These are phyloP conservation scores for Blakeslea trispora DNA, from an alignment of 371 early-diverging fungal species.

Conservation along the genomic window DNA sequence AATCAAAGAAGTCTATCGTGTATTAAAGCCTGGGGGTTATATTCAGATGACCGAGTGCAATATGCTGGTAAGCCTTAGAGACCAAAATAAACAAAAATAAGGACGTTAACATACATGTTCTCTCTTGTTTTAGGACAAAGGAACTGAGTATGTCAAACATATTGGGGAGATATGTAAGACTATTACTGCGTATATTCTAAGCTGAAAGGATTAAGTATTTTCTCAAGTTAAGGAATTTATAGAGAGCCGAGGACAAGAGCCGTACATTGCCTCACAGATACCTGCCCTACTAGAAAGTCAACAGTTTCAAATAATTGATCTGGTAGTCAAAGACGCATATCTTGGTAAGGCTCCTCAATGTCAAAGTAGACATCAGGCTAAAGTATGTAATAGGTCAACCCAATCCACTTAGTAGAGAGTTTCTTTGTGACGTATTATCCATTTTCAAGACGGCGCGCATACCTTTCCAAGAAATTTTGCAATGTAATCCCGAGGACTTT, in stretches of 20 bases:
- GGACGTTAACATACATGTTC: no score
- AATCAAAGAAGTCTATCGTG: slow-evolving; percentile 50
- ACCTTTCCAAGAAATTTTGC: slow-evolving; percentile 12
- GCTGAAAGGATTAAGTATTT: not conserved
- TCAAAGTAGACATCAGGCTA: not conserved
- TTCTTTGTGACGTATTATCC: slow-evolving; percentile 19
- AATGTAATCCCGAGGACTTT: slow-evolving; percentile 5
- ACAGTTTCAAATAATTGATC: slow-evolving; percentile 31
- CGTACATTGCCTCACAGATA: slow-evolving; percentile 48
- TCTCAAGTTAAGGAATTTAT: slow-evolving; percentile 31
- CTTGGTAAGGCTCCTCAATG: slow-evolving; percentile 10
- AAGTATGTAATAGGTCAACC: slow-evolving; percentile 14
- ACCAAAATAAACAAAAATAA: not conserved
- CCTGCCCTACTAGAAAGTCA: slow-evolving; percentile 29
- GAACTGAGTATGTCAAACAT: slow-evolving; percentile 29
- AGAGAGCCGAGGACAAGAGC: slow-evolving; percentile 47
- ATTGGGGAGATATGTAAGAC: slow-evolving; percentile 35
- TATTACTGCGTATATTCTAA: not conserved
- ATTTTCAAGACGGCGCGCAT: slow-evolving; percentile 19
- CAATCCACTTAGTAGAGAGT: slow-evolving; percentile 23
- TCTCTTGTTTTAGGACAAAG: slow-evolving; percentile 26
- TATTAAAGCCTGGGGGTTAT: slow-evolving; percentile 61
- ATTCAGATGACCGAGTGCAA: slow-evolving; percentile 55
- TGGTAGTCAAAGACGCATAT: slow-evolving; percentile 20
- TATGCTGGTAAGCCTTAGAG: slow-evolving; percentile 33